Percentiles rank a stretch among this genome's conserved stretches.
phyloP scores from a whole-genome alignment of 2,329 filamentous ascomycete species.

The Aureobasidium musti region DNA sequence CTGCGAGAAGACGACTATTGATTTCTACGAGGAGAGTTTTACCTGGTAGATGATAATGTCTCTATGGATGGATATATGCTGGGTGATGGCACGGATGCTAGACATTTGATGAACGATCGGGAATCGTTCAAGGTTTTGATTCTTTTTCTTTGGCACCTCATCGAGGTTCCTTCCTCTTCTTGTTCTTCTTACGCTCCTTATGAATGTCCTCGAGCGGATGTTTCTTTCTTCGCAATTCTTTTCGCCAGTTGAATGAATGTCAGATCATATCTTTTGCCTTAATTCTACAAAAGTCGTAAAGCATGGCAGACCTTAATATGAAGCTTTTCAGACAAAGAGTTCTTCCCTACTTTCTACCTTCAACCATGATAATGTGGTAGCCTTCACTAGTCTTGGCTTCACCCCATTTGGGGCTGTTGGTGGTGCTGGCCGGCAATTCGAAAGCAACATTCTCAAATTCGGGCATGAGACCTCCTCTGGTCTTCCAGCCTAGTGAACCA shows the following conservation, averaged over 20 bases:
- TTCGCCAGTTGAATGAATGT: slow-evolving; percentile 11
- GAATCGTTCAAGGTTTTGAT: slow-evolving; percentile 1
- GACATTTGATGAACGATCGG: slow-evolving; percentile 17
- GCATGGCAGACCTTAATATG: not conserved
- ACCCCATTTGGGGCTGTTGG: slow-evolving; percentile 63
- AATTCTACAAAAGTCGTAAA: not conserved
- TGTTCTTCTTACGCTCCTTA: slow-evolving; percentile 27
- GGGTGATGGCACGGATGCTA: slow-evolving; percentile 14
- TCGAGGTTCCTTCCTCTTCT: slow-evolving; percentile 1
- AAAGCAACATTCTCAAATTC: slow-evolving; percentile 74
- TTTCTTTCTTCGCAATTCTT: not conserved
- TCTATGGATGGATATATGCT: not conserved
- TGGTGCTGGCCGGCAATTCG: slow-evolving; percentile 66
- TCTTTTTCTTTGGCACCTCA: not conserved
- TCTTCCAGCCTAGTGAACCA: slow-evolving; percentile 72
- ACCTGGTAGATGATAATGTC: slow-evolving; percentile 52
- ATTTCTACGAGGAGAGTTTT: slow-evolving; percentile 80
- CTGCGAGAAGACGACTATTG: slow-evolving; percentile 66
- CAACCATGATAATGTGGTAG: slow-evolving; percentile 80
- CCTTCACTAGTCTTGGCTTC: slow-evolving; percentile 75
- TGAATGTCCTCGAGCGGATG: not conserved
- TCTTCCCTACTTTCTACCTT: slow-evolving; percentile 58
- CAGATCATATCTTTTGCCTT: not conserved
- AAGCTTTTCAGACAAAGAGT: not conserved
- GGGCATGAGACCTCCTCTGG: slow-evolving; percentile 64